Percentiles rank a stretch among this genome's conserved stretches.
Evolutionary conservation across 2,329 filamentous ascomycete species (phyloP).

Genomic region (Colletotrichum sp.): DNA sequence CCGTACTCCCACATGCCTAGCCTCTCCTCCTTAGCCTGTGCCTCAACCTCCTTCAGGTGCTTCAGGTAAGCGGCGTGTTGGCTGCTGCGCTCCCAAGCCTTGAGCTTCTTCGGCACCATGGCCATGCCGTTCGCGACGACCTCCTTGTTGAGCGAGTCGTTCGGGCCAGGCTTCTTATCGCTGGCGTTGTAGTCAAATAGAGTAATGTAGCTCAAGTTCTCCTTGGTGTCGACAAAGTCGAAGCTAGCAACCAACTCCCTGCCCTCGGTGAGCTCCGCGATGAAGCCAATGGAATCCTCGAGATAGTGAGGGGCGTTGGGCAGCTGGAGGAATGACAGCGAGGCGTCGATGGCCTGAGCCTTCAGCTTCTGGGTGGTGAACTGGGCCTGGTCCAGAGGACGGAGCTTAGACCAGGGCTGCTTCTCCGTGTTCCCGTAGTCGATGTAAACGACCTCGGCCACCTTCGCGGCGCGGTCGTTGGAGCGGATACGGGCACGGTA

Average conservation of each 20-base stretch:
- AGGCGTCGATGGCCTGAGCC: conserved; percentile 85
- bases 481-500: conserved; percentile 90
- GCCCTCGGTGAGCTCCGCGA: conserved; percentile 75
- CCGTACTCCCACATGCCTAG: conserved; percentile 98
- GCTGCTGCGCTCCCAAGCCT: conserved; percentile 81
- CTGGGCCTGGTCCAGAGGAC: conserved; percentile 77
- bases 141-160: conserved; percentile 88
- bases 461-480: conserved; percentile 89
- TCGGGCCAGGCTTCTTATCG: conserved; percentile 57
- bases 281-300: conserved; percentile 75
- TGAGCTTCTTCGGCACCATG: conserved; percentile 91
- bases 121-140: conserved; percentile 82
- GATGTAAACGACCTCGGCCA: conserved; percentile 89
- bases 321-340: conserved; percentile 87
- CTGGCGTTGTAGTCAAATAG: conserved; percentile 78
- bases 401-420: conserved; percentile 82
- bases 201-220: conserved; percentile 84
- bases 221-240: conserved; percentile 79
- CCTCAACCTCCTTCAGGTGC: conserved; percentile 74
- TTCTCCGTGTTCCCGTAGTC: conserved; percentile 97
- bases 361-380: conserved; percentile 85
- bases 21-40: conserved; percentile 78
- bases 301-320: conserved; percentile 84
- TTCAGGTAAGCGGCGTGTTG: conserved; percentile 74
- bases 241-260: conserved; percentile 88